Conservation (phyloP, 306 rosid genomes). For the Astragalus membranaceus region DNA sequence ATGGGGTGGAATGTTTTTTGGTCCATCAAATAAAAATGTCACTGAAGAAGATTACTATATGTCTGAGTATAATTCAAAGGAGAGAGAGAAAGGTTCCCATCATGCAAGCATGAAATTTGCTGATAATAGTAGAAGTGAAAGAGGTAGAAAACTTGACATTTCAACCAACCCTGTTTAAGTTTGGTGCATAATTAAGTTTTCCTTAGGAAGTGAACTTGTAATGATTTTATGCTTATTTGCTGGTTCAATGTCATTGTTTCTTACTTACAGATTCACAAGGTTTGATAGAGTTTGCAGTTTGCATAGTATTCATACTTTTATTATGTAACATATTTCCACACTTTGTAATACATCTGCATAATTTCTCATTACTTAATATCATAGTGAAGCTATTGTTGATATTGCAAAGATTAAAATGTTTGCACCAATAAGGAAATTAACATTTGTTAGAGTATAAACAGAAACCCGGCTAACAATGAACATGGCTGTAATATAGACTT, state of each 20-base stretch:
- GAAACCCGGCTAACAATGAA: background rate
- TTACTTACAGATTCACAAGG: background rate
- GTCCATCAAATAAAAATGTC: slow-evolving; percentile 42
- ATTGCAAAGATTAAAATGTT: background rate
- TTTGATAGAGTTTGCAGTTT: background rate
- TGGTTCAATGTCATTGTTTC: background rate
- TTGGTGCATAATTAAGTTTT: background rate
- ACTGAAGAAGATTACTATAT: slow-evolving; percentile 76
- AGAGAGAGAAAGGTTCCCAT: slow-evolving; percentile 56
- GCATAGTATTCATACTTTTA: background rate
- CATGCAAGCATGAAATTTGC: slow-evolving; percentile 64
- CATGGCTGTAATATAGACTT: no score
- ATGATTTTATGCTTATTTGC: background rate
- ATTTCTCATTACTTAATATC: background rate
- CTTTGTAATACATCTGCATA: background rate
- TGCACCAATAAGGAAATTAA: no score
- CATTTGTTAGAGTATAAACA: background rate
- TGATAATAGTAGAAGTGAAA: slow-evolving; percentile 60
- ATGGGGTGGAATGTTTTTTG: slow-evolving; percentile 83
- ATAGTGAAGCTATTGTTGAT: background rate
- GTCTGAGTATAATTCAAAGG: slow-evolving; percentile 65
- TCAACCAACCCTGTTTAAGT: slow-evolving; percentile 19
- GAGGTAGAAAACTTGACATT: slow-evolving; percentile 33
- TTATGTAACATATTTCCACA: background rate
- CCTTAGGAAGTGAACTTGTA: background rate